A percentile compares a stretch with the other conserved stretches of the same genome.
These are phyloP conservation scores for Ophiognomonia clavigignenti-juglandacearum DNA, from an alignment of 2,329 filamentous ascomycete species.

Conservation along the genomic window DNA sequence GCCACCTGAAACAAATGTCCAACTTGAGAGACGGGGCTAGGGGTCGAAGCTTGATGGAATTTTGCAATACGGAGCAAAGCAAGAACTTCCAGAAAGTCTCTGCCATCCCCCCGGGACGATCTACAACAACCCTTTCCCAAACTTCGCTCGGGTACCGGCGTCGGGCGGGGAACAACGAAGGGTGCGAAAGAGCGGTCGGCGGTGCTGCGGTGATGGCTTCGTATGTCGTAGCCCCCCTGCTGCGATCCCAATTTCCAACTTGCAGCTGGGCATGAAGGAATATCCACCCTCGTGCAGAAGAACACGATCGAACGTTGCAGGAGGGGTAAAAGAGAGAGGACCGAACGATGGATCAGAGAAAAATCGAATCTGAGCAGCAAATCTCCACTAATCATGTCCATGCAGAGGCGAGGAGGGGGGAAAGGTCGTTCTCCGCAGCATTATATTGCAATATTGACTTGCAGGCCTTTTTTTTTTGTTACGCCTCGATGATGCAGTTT, in stretches of 20 bases:
- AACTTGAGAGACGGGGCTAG: background rate
- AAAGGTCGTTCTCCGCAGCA: too few species aligned
- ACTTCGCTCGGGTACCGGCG: background rate
- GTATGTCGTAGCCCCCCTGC: background rate
- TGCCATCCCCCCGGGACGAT: too few species aligned
- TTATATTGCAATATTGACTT: too few species aligned
- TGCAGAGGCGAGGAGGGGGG: too few species aligned
- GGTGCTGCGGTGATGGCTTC: too few species aligned
- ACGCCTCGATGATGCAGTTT: too few species aligned
- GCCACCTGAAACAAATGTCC: background rate
- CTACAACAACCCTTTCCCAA: slow-evolving; percentile 2
- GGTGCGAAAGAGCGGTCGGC: background rate
- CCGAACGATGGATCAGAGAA: too few species aligned
- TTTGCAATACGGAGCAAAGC: background rate
- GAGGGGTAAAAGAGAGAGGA: too few species aligned
- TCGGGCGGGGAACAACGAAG: background rate
- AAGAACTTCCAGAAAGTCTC: too few species aligned
- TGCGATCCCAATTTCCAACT: too few species aligned
- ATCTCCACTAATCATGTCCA: background rate
- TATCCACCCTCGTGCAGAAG: background rate
- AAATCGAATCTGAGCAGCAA: background rate
- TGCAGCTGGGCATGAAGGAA: too few species aligned
- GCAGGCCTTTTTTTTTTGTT: background rate
- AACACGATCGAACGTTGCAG: background rate
- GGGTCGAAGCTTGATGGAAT: background rate